Conservation (phyloP, 2,329 filamentous ascomycete genomes). For the Colletotrichum sp. region DNA sequence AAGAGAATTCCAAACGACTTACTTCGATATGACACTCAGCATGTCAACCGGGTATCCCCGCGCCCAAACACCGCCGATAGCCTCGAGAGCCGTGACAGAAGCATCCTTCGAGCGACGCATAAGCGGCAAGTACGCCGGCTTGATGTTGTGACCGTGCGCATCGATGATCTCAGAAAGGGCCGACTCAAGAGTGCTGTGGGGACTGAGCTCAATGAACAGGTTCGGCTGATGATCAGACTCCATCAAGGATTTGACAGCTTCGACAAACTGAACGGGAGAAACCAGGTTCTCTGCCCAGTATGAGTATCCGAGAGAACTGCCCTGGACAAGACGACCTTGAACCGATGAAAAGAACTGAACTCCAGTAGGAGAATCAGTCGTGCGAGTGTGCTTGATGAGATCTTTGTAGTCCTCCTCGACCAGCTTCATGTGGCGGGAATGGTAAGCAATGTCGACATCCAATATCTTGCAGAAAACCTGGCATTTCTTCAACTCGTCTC, state of each 20-base stretch:
- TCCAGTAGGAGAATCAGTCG: background rate
- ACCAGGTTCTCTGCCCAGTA: conserved; percentile 56
- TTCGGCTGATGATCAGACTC: conserved; percentile 31
- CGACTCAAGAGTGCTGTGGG: conserved; percentile 38
- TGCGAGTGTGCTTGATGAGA: conserved; percentile 27
- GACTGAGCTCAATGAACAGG: conserved; percentile 47
- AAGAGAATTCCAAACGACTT: background rate
- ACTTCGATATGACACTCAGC: conserved; percentile 30
- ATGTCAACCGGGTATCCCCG: conserved; percentile 37
- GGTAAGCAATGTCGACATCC: conserved; percentile 45
- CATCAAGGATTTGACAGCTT: conserved; percentile 43
- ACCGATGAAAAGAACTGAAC: conserved; percentile 47
- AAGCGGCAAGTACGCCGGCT: conserved; percentile 28
- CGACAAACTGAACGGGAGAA: conserved; percentile 47
- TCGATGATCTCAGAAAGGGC: conserved; percentile 41
- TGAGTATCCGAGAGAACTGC: background rate
- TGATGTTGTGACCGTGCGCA: background rate
- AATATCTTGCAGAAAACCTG: conserved; percentile 40
- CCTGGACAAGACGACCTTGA: conserved; percentile 27
- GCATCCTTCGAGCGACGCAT: conserved; percentile 31
- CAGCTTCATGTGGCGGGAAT: conserved; percentile 48
- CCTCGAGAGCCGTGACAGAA: conserved; percentile 29
- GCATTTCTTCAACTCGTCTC: conserved; percentile 32
- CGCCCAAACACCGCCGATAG: conserved; percentile 42
- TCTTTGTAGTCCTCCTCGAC: conserved; percentile 41